A percentile compares a stretch with the other conserved stretches of the same genome.
Evolutionary conservation across 495 filamentous ascomycete species (phyloP).

Genomic region (Neurospora cerealis): DNA sequence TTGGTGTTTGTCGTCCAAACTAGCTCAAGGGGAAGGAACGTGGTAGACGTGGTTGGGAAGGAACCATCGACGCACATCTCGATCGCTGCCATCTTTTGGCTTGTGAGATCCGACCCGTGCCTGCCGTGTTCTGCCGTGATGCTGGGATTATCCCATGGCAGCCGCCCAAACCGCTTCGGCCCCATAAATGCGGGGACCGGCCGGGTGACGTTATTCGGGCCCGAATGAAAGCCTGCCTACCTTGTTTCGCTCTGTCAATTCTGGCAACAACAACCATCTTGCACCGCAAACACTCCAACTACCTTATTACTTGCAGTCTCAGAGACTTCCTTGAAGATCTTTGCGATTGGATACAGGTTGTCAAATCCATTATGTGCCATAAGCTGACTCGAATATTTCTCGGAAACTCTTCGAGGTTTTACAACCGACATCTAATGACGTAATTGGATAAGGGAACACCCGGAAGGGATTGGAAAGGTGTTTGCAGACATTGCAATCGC

Average conservation of each 20-base stretch:
- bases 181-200: background rate
- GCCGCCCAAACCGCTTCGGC: background rate
- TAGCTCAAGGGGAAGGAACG: background rate
- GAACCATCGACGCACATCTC: background rate
- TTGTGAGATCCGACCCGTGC: background rate
- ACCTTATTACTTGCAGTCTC: background rate
- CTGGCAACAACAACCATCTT: background rate
- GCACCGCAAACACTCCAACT: background rate
- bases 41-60: background rate
- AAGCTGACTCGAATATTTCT: background rate
- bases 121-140: background rate
- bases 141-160: background rate
- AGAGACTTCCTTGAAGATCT: background rate
- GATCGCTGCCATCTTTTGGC: background rate
- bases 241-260: background rate
- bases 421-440: background rate
- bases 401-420: background rate
- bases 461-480: background rate
- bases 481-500: background rate
- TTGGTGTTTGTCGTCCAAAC: background rate
- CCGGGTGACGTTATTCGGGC: background rate
- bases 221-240: background rate
- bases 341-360: background rate
- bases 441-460: background rate
- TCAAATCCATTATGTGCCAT: background rate